These are phyloP conservation scores for Kurtzmaniella cleridarum DNA, from an alignment of 805 yeast genomes.

Conservation along the genomic window DNA sequence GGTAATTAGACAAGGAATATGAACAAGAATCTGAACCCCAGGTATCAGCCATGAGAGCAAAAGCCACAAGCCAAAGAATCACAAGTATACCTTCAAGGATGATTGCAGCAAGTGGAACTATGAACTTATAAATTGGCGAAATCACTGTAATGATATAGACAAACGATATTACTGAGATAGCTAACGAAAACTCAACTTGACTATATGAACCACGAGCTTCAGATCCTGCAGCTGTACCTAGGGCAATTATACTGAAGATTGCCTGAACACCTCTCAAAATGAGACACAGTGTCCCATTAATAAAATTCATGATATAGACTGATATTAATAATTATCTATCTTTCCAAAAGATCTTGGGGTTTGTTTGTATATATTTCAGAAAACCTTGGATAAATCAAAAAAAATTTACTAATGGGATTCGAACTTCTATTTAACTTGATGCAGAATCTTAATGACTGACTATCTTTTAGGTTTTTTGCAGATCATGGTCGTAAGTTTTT, in stretches of 20 bases:
- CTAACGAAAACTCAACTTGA: not conserved
- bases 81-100: not conserved
- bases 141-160: not conserved
- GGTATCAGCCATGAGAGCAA: not conserved
- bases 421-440: too few species aligned
- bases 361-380: too few species aligned
- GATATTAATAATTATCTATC: too few species aligned
- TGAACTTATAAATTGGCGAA: not conserved
- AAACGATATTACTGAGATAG: not conserved
- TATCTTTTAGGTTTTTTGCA: too few species aligned
- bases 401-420: too few species aligned
- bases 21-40: not conserved
- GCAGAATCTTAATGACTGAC: too few species aligned
- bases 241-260: not conserved
- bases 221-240: not conserved
- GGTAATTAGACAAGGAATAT: not conserved
- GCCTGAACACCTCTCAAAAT: not conserved
- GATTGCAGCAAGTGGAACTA: not conserved
- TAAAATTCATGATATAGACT: too few species aligned
- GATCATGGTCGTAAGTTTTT: too few species aligned
- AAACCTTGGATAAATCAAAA: too few species aligned
- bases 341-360: too few species aligned
- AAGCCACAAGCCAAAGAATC: slow-evolving; percentile 1
- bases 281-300: too few species aligned
- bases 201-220: not conserved